Evolutionary conservation across 2,329 filamentous ascomycete species (phyloP), one percentile per base, ranked within the genome.

Genomic region (Aspergillus fumigatus): DNA sequence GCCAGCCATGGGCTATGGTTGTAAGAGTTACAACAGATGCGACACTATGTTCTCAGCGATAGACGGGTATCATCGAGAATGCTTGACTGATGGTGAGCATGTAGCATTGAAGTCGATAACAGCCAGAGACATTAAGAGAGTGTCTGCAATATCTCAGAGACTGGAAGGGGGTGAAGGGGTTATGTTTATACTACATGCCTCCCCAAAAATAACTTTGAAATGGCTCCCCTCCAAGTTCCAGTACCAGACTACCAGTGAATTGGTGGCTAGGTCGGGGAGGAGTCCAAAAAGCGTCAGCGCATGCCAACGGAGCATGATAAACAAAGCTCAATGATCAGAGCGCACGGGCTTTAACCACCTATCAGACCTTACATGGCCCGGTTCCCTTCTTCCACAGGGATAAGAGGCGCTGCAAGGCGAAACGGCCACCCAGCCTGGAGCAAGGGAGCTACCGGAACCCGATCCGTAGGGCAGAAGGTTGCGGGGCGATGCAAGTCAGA

Each of bases 301-400:
- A 75, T 74, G 66, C 72, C 72, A 70, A 69, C 71, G 70, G 65
- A 68, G 48, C 59, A 56, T 54, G 54, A 63, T 73, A 74, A 74
- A 75, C 72, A 74, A 68, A 71, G 66, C 60, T 58, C 59, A 51
- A 62, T 54, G 55, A 62, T 57, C 64, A 62, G 50, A 56, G 62
- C 53, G 67, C 70, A 73, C 68, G 65, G 71, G 70, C 67, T 54
- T 59, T 63, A 66, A 63, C 65, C 65, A 63, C 66, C 68, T 70
- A 72, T 70, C 68, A 60, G 62, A 68, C 71, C 72, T 74, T 75
- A 69, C 72, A 74, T 74, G 60, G 64, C 67, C 59, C 64, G 61
- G 63, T 68, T 59, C 65, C 65, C 67, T 68, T 71, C 67, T 68
- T 71, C 65, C 65, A 62, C 68, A 69, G 70, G 69, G 66, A 71